phyloP scores from a whole-genome alignment of 2,329 filamentous ascomycete species.

The Penicillium crustosum region DNA sequence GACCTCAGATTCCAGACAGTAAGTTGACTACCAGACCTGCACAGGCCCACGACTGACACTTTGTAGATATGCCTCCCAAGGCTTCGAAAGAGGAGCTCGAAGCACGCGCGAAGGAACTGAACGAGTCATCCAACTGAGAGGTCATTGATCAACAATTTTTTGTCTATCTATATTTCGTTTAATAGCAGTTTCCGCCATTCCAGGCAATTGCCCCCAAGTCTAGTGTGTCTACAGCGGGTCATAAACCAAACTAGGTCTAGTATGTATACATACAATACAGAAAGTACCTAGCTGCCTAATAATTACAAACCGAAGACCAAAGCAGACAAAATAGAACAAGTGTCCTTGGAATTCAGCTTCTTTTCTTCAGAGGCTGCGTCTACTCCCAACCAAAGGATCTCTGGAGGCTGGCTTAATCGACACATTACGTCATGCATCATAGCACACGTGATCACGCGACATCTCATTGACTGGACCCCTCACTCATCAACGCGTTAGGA shows the following conservation, averaged over 20 bases:
- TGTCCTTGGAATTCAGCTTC: too few species aligned
- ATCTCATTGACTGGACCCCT: neutral
- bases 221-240: neutral
- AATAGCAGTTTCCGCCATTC: neutral
- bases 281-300: neutral
- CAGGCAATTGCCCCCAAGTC: neutral
- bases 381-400: neutral
- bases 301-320: neutral
- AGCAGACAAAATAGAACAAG: neutral
- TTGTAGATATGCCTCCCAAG: conserved; percentile 43
- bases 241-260: neutral
- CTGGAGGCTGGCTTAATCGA: neutral
- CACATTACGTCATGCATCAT: conserved; percentile 19
- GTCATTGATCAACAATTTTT: neutral
- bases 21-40: conserved; percentile 12
- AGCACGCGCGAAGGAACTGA: conserved; percentile 64
- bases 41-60: neutral
- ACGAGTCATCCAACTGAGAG: conserved; percentile 32
- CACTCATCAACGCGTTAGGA: conserved; percentile 24
- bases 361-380: neutral
- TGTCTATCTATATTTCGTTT: neutral
- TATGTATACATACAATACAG: neutral
- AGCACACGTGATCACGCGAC: conserved; percentile 17
- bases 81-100: conserved; percentile 65
- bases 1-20: conserved; percentile 47